A percentile compares a stretch with the other conserved stretches of the same genome.
Conservation (phyloP, 2,329 filamentous ascomycete genomes). For the Fusarium paranaense region DNA sequence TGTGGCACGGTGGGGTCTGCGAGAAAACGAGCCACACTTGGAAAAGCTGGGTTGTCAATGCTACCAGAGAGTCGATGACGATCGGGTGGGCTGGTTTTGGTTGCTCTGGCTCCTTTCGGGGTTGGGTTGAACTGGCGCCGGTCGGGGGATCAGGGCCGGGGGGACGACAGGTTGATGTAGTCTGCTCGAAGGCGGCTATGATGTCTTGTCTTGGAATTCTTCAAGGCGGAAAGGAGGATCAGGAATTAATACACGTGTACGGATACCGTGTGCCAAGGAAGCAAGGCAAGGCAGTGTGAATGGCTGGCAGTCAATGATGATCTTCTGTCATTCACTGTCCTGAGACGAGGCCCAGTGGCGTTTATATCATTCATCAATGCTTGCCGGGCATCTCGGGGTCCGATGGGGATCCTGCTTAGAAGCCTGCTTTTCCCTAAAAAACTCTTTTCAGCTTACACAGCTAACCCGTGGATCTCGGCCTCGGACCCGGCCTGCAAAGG, state of each 20-base stretch:
- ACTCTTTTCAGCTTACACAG: slow-evolving; percentile 29
- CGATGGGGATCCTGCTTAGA: slow-evolving; percentile 28
- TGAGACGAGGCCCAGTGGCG: slow-evolving; percentile 6
- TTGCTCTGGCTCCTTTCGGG: slow-evolving; percentile 16
- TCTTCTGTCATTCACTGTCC: background rate
- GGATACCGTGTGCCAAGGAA: background rate
- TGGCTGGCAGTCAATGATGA: background rate
- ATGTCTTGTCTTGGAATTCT: background rate
- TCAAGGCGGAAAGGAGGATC: background rate
- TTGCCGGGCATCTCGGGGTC: slow-evolving; percentile 14
- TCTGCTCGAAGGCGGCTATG: background rate
- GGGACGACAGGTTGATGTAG: slow-evolving; percentile 8
- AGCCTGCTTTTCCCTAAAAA: slow-evolving; percentile 5
- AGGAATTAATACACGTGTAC: slow-evolving; percentile 16
- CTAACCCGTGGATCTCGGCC: slow-evolving; percentile 21
- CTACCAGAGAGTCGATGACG: slow-evolving; percentile 30
- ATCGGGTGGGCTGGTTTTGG: slow-evolving; percentile 36
- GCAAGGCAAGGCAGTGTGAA: background rate
- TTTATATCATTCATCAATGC: slow-evolving; percentile 29
- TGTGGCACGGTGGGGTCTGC: slow-evolving; percentile 36
- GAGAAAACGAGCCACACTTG: slow-evolving; percentile 30
- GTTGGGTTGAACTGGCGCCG: background rate
- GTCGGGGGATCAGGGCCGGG: slow-evolving; percentile 5
- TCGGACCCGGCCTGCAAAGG: slow-evolving; percentile 25
- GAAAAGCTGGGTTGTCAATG: slow-evolving; percentile 1